These are phyloP conservation scores for Ustanciosporium gigantosporum DNA, from an alignment of 1,284 basidiomycete genomes.

Conservation along the genomic window DNA sequence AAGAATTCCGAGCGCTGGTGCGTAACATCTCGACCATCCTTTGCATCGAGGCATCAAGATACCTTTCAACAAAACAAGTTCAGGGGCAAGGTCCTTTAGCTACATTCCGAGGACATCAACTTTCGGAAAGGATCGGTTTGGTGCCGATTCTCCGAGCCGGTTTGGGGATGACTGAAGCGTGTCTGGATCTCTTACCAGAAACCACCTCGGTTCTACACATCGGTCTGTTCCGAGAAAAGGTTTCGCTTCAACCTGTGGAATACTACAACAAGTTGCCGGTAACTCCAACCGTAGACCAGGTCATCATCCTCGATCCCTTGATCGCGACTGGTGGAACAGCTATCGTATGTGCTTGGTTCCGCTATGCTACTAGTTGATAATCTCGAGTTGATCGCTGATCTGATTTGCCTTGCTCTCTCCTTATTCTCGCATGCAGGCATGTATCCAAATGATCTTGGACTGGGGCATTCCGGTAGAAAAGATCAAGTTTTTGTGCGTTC, in stretches of 20 bases:
- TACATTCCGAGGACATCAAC: conserved; percentile 42
- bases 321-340: conserved; percentile 95
- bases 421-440: conserved; percentile 24
- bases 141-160: conserved; percentile 91
- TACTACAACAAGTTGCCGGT: conserved; percentile 68
- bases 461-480: conserved; percentile 62
- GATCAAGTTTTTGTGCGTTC: conserved; percentile 81
- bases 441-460: conserved; percentile 56
- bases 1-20: conserved; percentile 45
- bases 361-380: too few species aligned
- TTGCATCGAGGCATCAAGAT: conserved; percentile 42
- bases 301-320: conserved; percentile 82
- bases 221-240: conserved; percentile 86
- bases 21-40: conserved; percentile 42
- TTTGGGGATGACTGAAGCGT: conserved; percentile 84
- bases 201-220: conserved; percentile 83
- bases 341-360: conserved; percentile 63
- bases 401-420: background rate
- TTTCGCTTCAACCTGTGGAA: conserved; percentile 86
- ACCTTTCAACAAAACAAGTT: conserved; percentile 29
- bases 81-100: conserved; percentile 47
- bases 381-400: too few species aligned
- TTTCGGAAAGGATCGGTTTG: conserved; percentile 72
- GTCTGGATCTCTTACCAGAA: conserved; percentile 79
- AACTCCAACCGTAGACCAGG: conserved; percentile 75